Evolutionary conservation across 345 rosid genomes (phyloP).

Genomic region (Gossypioides kirkii): DNA sequence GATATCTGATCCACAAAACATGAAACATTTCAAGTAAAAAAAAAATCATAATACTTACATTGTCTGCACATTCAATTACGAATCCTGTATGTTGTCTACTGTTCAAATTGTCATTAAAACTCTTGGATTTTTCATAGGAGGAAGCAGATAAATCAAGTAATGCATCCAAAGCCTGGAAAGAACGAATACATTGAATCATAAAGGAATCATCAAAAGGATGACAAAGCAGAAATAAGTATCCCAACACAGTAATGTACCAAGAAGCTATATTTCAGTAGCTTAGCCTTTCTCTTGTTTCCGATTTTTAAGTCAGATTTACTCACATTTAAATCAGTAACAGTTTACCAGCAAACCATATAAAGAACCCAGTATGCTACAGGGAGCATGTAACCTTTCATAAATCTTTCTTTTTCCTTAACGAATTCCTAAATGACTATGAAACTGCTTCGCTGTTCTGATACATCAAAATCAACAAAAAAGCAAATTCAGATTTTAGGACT

Average conservation of each 20-base stretch:
- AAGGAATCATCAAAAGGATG: neutral
- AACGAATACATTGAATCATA: neutral
- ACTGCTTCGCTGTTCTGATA: neutral
- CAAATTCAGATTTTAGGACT: conserved; percentile 12
- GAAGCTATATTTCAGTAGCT: neutral
- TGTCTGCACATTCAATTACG: conserved; percentile 30
- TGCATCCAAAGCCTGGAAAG: conserved; percentile 63
- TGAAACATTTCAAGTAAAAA: neutral
- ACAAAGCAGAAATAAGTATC: neutral
- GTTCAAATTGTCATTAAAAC: conserved; percentile 14
- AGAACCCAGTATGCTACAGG: neutral
- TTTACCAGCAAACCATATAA: neutral
- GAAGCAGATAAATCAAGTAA: conserved; percentile 67
- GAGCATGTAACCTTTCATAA: neutral
- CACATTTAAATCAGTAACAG: neutral
- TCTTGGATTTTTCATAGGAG: conserved; percentile 38
- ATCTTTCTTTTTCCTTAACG: neutral
- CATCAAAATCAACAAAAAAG: neutral
- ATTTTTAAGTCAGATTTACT: neutral
- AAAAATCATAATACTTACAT: conserved; percentile 45
- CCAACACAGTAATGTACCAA: neutral
- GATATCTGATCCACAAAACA: neutral
- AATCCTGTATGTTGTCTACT: conserved; percentile 28
- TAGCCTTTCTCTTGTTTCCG: neutral
- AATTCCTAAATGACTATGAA: neutral